Conservation (phyloP, 495 filamentous ascomycete species). For the Hyaloscypha hepaticicola region DNA sequence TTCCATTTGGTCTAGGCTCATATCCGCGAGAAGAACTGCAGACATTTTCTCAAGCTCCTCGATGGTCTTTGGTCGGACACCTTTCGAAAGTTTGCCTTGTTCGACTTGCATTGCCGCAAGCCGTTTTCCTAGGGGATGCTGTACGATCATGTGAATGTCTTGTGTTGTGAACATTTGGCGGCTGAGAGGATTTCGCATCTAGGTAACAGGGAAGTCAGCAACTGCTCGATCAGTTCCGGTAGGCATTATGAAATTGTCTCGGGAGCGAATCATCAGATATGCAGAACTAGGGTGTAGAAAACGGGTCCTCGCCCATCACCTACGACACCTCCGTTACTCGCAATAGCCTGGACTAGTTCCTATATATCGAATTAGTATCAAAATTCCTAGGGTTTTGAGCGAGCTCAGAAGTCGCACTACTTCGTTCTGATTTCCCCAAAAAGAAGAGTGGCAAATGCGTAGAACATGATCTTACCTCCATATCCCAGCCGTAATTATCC, state of each 20-base stretch:
- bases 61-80: constrained; percentile 38
- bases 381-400: no score
- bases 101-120: constrained; percentile 32
- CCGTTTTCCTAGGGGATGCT: constrained; percentile 35
- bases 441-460: no score
- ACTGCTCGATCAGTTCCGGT: no score
- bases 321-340: constrained; percentile 27
- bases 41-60: constrained; percentile 36
- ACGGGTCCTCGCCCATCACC: no score
- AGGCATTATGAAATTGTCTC: no score
- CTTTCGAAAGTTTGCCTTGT: constrained; percentile 38
- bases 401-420: no score
- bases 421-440: no score
- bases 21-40: constrained; percentile 36
- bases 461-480: no score
- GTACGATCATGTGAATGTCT: constrained; percentile 35
- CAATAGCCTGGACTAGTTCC: constrained; percentile 35
- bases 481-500: constrained; percentile 45
- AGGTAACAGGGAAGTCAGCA: no score
- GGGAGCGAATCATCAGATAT: no score
- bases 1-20: constrained; percentile 31
- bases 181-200: constrained; percentile 40
- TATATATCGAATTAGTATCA: no score
- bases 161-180: constrained; percentile 34
- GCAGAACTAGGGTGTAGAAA: no score